These are phyloP conservation scores for Paecilomyces formosus DNA, from an alignment of 2,329 filamentous ascomycete genomes.

Conservation along the genomic window DNA sequence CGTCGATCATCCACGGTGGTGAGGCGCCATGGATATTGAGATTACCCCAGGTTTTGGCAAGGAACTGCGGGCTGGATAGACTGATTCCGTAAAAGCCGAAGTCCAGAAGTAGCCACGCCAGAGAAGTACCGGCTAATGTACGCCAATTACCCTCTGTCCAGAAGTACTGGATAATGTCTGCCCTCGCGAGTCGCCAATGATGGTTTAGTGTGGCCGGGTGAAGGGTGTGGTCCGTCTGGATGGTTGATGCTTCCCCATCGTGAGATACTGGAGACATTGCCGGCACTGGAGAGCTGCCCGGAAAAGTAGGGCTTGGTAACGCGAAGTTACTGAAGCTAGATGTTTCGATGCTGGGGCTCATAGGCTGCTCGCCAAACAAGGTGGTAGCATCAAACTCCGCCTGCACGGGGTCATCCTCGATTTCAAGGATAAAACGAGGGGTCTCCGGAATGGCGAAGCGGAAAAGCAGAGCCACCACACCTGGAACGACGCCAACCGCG, in stretches of 20 bases:
- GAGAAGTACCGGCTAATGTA: constrained; percentile 38
- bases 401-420: constrained; percentile 53
- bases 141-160: constrained; percentile 38
- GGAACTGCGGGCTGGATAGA: constrained; percentile 36
- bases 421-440: constrained; percentile 58
- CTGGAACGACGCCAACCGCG: constrained; percentile 57
- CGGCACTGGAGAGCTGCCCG: background rate
- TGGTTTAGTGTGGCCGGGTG: constrained; percentile 34
- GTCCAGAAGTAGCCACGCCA: constrained; percentile 50
- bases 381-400: constrained; percentile 54
- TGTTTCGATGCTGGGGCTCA: constrained; percentile 5
- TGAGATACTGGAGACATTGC: background rate
- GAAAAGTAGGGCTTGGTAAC: background rate
- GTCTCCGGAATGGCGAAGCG: constrained; percentile 61
- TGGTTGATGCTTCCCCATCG: constrained; percentile 14
- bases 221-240: constrained; percentile 14
- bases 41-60: constrained; percentile 33
- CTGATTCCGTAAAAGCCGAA: constrained; percentile 53
- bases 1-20: constrained; percentile 30
- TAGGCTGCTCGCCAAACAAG: constrained; percentile 42
- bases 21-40: constrained; percentile 19
- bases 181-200: constrained; percentile 30
- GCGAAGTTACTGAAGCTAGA: background rate
- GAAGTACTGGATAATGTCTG: constrained; percentile 35
- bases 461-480: constrained; percentile 57